Base-by-base conservation (phyloP, 2,329 filamentous ascomycete genomes). In the Pestalotiopsis sp. region DNA sequence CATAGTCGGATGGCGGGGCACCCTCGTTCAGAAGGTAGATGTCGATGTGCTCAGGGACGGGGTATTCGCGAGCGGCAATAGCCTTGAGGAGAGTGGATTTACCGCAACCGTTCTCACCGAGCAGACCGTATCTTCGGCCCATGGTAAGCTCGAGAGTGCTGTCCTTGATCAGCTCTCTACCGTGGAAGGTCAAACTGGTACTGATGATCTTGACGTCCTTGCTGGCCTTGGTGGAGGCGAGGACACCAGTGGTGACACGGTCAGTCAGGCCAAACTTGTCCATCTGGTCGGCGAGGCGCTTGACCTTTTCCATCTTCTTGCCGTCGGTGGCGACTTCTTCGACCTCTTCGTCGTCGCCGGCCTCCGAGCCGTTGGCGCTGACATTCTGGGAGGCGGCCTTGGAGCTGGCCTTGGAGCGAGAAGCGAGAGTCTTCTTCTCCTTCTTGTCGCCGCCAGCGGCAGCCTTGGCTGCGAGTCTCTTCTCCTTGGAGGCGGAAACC, bases 41-140 rank as follows among this genome's bases (percentile, higher is more conserved):
- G 83, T 99, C 97, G 81, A 99, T 88, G 82, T 98, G 95, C 36
- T 97, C 93, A 70, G 96, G 97, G 79, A 99, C 93, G 72, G 96
- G 97, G 81, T 91, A 99, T 83, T 99, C 97, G 84, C 96, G 93
- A 78, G 91, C 91, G 76, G 92, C 92, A 80, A 99, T 97, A 74
- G 96, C 90, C 86, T 98, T 98, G 80, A 99, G 89, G 41, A 99
- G 84, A n/a, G 96, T 99, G 73, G 93, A 97, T 89, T 99, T 99
- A 82, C 96, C 96, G 83, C 96, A 99, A 74, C 96, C 96, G 92
- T 99, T 99, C 89, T 99, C 96, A 78, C 96, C 96, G 73, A 99
- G 86, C 69, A 99, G 87, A 81, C 96, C 96, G 81, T 99, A 99
- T 78, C 96, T 91, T 77, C 95, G 93, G 74, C 93, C 94, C 81